Evolutionary conservation across 1,284 basidiomycete species (phyloP).

Genomic region (Fomitopsis betulina): DNA sequence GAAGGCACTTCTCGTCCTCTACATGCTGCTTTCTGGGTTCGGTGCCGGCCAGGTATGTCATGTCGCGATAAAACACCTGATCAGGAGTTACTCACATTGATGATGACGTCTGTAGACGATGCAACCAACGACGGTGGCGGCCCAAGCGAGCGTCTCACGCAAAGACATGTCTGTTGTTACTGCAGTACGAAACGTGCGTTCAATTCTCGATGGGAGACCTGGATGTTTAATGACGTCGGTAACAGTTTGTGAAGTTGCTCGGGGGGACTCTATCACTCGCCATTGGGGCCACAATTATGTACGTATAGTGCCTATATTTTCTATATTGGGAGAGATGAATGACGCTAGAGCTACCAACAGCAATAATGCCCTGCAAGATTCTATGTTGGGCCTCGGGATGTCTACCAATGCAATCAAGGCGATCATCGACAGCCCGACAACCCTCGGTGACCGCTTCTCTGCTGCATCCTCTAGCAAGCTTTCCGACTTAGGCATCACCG

Average conservation of each 20-base stretch:
- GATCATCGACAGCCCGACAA: conserved; percentile 46
- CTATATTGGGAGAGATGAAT: not conserved
- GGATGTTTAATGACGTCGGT: no score
- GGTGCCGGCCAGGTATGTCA: conserved; percentile 60
- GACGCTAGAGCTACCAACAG: conserved; percentile 24
- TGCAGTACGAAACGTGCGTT: not conserved
- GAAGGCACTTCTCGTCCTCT: conserved; percentile 53
- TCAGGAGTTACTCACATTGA: not conserved
- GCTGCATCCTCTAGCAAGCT: conserved; percentile 26
- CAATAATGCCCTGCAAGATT: conserved; percentile 48
- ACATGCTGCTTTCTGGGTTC: conserved; percentile 62
- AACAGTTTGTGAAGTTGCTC: conserved; percentile 56
- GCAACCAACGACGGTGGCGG: conserved; percentile 62
- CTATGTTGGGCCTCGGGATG: conserved; percentile 35
- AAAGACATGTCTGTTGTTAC: conserved; percentile 67
- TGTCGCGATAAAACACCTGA: not conserved
- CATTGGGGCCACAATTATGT: conserved; percentile 55
- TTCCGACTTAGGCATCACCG: conserved; percentile 31
- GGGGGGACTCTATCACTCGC: conserved; percentile 63
- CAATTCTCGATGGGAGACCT: not conserved
- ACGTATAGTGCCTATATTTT: not conserved
- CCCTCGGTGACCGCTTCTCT: conserved; percentile 34
- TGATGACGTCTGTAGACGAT: conserved; percentile 36
- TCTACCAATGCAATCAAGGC: conserved; percentile 31
- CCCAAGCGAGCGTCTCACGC: conserved; percentile 61